A percentile compares a stretch with the other conserved stretches of the same genome.
These are phyloP conservation scores for Apophysomyces variabilis DNA, from an alignment of 371 early-diverging fungal species.

Conservation along the genomic window DNA sequence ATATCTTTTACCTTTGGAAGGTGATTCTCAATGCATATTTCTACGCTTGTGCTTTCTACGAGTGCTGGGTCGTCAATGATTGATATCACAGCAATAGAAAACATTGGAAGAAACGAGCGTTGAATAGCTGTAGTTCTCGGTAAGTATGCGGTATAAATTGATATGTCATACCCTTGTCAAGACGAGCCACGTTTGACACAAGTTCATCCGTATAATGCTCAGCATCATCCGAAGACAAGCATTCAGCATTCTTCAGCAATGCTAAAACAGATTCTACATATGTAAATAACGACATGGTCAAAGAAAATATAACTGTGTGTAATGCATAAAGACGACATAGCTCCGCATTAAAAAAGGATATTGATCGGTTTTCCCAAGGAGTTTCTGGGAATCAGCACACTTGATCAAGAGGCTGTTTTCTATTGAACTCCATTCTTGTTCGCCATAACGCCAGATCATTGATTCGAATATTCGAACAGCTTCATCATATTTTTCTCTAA, in stretches of 20 bases:
- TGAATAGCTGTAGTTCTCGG: constrained; percentile 45
- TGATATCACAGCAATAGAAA: constrained; percentile 58
- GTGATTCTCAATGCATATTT: constrained; percentile 61
- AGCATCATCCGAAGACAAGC: constrained; percentile 49
- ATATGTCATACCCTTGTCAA: constrained; percentile 46
- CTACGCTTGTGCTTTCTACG: constrained; percentile 66
- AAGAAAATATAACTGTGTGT: constrained; percentile 9
- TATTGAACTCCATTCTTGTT: constrained; percentile 71
- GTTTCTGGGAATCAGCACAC: constrained; percentile 68
- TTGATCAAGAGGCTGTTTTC: constrained; percentile 76
- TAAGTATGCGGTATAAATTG: not conserved
- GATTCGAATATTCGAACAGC: constrained; percentile 73
- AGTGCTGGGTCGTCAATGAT: constrained; percentile 62
- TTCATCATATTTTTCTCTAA: constrained; percentile 66
- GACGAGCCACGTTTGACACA: constrained; percentile 38
- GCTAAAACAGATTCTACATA: constrained; percentile 67
- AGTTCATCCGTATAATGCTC: constrained; percentile 61
- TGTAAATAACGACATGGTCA: constrained; percentile 23
- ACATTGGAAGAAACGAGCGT: constrained; percentile 62
- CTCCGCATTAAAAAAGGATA: constrained; percentile 30
- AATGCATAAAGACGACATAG: not conserved
- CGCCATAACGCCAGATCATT: constrained; percentile 67
- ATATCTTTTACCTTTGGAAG: constrained; percentile 55
- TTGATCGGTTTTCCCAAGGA: constrained; percentile 58
- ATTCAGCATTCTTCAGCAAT: constrained; percentile 58